A percentile compares a stretch with the other conserved stretches of the same genome.
Conservation (phyloP, 257 asterid species). For the Mentha longifolia region DNA sequence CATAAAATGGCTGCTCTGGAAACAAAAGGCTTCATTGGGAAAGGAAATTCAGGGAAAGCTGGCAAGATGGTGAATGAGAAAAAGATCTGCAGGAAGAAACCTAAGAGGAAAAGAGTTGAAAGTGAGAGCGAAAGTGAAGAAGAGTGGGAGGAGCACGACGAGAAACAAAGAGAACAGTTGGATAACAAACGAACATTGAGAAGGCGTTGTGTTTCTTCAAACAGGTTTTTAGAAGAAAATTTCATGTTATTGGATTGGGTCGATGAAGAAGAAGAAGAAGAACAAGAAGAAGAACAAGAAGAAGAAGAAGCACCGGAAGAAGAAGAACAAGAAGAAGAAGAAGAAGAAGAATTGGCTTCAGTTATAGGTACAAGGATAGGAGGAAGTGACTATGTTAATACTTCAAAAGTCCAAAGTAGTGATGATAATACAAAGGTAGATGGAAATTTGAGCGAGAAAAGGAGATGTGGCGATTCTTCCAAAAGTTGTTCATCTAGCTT, state of each 20-base stretch:
- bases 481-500: constrained; percentile 36
- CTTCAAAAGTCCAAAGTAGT: constrained; percentile 30
- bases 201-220: constrained; percentile 48
- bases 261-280: constrained; percentile 69
- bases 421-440: constrained; percentile 29
- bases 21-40: constrained; percentile 25
- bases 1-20: constrained; percentile 17
- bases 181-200: constrained; percentile 42
- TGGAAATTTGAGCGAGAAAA: constrained; percentile 28
- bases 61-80: constrained; percentile 34
- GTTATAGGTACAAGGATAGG: constrained; percentile 28
- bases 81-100: constrained; percentile 24
- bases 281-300: not conserved
- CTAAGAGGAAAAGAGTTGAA: constrained; percentile 29
- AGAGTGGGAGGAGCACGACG: constrained; percentile 53
- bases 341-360: constrained; percentile 42
- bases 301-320: constrained; percentile 26
- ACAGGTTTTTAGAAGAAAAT: constrained; percentile 44
- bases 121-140: constrained; percentile 49
- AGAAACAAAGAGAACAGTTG: constrained; percentile 34
- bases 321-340: constrained; percentile 36
- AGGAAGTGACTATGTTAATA: constrained; percentile 23
- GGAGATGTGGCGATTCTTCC: constrained; percentile 32
- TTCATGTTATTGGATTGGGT: constrained; percentile 53
- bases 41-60: constrained; percentile 28